Conservation (phyloP, 148 eudicot genomes). For the Nyssa sinensis region DNA sequence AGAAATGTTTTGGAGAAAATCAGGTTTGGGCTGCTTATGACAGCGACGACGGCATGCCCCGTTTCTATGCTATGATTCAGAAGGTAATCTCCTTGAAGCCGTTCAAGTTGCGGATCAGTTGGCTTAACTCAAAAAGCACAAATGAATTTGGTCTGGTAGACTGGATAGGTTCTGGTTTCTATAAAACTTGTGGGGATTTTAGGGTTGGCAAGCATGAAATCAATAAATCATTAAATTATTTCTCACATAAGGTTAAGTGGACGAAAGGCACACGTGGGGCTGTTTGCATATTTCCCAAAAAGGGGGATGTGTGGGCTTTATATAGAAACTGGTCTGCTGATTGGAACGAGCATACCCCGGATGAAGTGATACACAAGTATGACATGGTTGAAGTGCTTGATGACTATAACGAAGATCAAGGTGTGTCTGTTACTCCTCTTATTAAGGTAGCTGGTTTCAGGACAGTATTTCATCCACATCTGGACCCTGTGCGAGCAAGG, state of each 20-base stretch:
- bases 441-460: slow-evolving; percentile 48
- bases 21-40: slow-evolving; percentile 67
- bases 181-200: slow-evolving; percentile 51
- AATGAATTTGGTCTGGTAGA: slow-evolving; percentile 38
- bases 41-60: slow-evolving; percentile 63
- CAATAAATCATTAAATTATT: slow-evolving; percentile 38
- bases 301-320: slow-evolving; percentile 60
- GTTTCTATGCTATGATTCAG: slow-evolving; percentile 49
- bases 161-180: slow-evolving; percentile 46
- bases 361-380: slow-evolving; percentile 38
- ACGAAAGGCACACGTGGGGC: slow-evolving; percentile 45
- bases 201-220: slow-evolving; percentile 36
- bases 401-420: slow-evolving; percentile 37
- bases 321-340: slow-evolving; percentile 57
- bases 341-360: slow-evolving; percentile 45
- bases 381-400: slow-evolving; percentile 64
- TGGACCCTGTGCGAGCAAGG: slow-evolving; percentile 26
- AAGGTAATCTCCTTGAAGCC: slow-evolving; percentile 41
- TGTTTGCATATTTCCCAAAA: slow-evolving; percentile 44
- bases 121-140: slow-evolving; percentile 51
- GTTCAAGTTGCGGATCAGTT: slow-evolving; percentile 46
- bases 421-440: slow-evolving; percentile 43
- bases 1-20: slow-evolving; percentile 41
- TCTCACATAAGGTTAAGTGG: slow-evolving; percentile 56
- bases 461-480: slow-evolving; percentile 37